phyloP scores from a whole-genome alignment of 2,329 filamentous ascomycete species.

The Xylaria sp. region DNA sequence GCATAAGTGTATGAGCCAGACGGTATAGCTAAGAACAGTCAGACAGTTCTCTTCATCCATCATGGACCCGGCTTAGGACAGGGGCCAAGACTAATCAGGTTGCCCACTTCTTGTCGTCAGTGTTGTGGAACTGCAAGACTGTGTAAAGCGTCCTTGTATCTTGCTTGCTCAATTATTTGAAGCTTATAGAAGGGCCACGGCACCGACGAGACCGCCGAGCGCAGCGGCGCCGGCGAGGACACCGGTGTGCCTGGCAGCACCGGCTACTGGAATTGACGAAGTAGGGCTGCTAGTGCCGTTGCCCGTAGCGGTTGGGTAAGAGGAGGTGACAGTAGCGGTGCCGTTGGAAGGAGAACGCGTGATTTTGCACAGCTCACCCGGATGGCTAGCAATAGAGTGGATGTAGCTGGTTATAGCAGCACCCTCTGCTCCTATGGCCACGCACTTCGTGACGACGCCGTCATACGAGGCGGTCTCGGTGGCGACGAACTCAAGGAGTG shows the following conservation, averaged over 20 bases:
- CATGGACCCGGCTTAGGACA: neutral
- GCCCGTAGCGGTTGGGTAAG: neutral
- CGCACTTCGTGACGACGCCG: slow-evolving; percentile 24
- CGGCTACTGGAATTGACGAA: slow-evolving; percentile 3
- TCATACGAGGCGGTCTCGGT: slow-evolving; percentile 17
- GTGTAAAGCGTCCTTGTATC: neutral
- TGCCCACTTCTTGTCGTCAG: neutral
- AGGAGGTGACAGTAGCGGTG: neutral
- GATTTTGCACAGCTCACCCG: neutral
- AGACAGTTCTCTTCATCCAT: slow-evolving; percentile 3
- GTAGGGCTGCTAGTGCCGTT: neutral
- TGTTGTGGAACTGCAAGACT: neutral
- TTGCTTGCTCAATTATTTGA: neutral
- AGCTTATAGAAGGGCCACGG: slow-evolving; percentile 22
- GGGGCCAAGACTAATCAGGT: neutral
- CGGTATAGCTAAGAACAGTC: neutral
- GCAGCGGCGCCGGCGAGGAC: slow-evolving; percentile 7
- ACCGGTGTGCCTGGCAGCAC: slow-evolving; percentile 19
- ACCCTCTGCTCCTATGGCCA: slow-evolving; percentile 5
- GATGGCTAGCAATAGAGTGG: slow-evolving; percentile 14
- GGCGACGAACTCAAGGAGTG: slow-evolving; percentile 18
- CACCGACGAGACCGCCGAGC: slow-evolving; percentile 17
- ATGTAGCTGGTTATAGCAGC: slow-evolving; percentile 15
- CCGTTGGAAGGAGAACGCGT: neutral
- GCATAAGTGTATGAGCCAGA: neutral